Evolutionary conservation across 441 rosid genomes (phyloP), one percentile per base, ranked within the genome.

Genomic region (Codiaeum variegatum): DNA sequence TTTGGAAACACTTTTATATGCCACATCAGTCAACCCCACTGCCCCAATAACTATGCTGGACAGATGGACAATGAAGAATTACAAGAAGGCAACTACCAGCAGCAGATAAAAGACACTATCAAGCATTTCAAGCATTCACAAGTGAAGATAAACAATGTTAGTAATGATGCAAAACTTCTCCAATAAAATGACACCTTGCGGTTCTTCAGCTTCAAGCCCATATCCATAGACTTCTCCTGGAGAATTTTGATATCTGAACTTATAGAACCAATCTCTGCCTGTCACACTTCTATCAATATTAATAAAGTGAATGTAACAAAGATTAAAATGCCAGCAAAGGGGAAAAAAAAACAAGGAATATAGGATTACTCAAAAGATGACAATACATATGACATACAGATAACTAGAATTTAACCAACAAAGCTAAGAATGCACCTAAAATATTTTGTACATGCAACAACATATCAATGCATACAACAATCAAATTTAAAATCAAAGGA

Each of bases 221-320:
- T 96, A 85, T 96, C 99, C 99, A 93, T 96, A 47, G 99, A 96
- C 81, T 93, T 93, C 83, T 96, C 99, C 80, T 93, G 97, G 71
- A 96, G 98, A 82, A 96, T 84, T 79, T 93, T 96, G 47, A 96
- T 96, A 87, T 96, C 99, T 47, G 98, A 93, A 82, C 99, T 91
- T 79, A 96, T 96, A 73, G 99, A 93, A 78, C 98, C 98, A 80
- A 93, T 96, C 86, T 93, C 98, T 77, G 79, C 87, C 98, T 96
- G 84, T 54, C 65, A 80, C 38, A 74, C 63, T 61, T 36, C 28
- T 63, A 40, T 8, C 73, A 28, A 47, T 36, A 28, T 69, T 72
- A 62, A 66, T 52, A 59, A 64, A 13, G 56, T 19, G 47, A 62
- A 38, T 59, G 18, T 65, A 46, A 46, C 21, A 72, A 72, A 67